Evolutionary conservation across 225 moss, liverwort and hornwort genomes (phyloP), one percentile per base, ranked within the genome.

Genomic region (Pseudoscleropodium purum): DNA sequence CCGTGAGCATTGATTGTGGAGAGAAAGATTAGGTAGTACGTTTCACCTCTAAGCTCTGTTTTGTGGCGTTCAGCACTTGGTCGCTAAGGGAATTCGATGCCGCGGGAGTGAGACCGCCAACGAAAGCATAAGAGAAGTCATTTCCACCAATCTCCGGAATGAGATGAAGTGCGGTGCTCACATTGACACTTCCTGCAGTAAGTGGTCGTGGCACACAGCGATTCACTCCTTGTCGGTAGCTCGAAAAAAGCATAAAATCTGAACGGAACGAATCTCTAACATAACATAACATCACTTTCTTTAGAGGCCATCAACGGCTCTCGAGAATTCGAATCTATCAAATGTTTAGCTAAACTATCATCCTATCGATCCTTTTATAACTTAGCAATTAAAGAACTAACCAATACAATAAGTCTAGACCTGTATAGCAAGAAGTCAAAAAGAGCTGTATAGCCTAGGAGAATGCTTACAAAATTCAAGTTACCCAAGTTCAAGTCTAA

Each of bases 111-210:
- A 76, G 45, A 39, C 93, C 93, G 25, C 30, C 74, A 27, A 7
- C 16, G 74, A 90, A 94, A 34, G 88, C 84, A 30, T 59, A 47
- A 9, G 83, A 84, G 79, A 88, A 85, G 89, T 93, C 93, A 76
- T 93, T 90, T 36, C 90, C 91, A 59, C 94, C 94, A 47, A 93
- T 86, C 86, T 91, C 93, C 79, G 89, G 34, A 66, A 94, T 88
- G 29, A 92, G 54, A 83, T 93, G 88, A 33, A 94, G 84, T 37
- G 93, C 93, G 18, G 89, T 90, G 74, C 92, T 91, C 54, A 89
- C 81, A 62, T 92, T 6, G 23, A 87, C 78, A 75, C 5, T 20
- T 20, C 89, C 90, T 92, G 90, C 84, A 51, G 25, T 36, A 16
- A 51, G 69, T 84, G 12, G 19, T 12, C 62, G 7, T 27, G 47